Evolutionary conservation across 306 rosid genomes (phyloP).

Genomic region (Arachis hypogaea): DNA sequence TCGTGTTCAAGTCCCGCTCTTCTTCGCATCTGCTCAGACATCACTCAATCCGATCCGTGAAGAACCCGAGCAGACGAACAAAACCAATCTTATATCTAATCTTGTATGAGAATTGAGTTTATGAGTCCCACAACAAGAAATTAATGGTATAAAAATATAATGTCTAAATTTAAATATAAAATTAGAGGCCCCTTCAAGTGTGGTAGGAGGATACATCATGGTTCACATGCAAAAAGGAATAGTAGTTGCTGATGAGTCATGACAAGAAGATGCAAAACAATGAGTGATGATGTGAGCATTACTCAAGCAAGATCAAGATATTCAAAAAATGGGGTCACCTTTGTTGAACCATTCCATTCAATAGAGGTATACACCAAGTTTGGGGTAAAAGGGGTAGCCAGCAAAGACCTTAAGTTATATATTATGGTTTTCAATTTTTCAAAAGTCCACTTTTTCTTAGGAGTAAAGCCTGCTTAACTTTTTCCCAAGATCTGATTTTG

Average conservation of each 20-base stretch:
- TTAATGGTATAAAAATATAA: too few species aligned
- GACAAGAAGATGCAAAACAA: constrained; percentile 21
- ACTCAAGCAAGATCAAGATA: constrained; percentile 18
- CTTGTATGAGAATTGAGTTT: too few species aligned
- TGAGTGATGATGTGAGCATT: constrained; percentile 48
- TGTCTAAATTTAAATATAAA: too few species aligned
- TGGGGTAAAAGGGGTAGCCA: constrained; percentile 5
- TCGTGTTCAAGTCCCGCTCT: too few species aligned
- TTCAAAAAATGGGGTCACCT: constrained; percentile 38
- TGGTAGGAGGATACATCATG: constrained; percentile 17
- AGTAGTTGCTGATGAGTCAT: constrained; percentile 29
- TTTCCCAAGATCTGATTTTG: constrained; percentile 20
- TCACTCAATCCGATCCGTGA: too few species aligned
- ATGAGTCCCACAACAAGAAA: too few species aligned
- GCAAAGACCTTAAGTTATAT: background rate
- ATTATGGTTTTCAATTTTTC: background rate
- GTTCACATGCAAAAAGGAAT: constrained; percentile 22
- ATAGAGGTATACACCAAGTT: constrained; percentile 30
- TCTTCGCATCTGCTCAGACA: too few species aligned
- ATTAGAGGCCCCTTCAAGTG: background rate
- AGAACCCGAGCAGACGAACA: too few species aligned
- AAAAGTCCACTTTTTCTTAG: constrained; percentile 34
- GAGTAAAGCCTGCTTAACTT: constrained; percentile 3
- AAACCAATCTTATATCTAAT: too few species aligned
- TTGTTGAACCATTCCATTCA: constrained; percentile 46